A percentile compares a stretch with the other conserved stretches of the same genome.
Evolutionary conservation across 495 filamentous ascomycete genomes (phyloP).

Genomic region (Xylaria bambusicola): DNA sequence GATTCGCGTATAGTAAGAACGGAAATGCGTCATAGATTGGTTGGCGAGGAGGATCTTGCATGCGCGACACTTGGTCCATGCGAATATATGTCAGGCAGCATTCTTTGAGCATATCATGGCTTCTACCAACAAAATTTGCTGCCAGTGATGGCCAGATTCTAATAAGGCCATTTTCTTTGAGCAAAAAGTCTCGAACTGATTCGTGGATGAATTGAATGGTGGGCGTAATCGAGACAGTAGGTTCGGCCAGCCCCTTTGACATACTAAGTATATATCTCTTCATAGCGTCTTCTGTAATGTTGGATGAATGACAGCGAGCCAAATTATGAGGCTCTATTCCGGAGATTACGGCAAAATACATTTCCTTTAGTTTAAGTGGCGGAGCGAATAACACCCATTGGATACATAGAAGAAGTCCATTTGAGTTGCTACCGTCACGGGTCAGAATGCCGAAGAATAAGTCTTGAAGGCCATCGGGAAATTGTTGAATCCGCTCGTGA

Average conservation of each 20-base stretch:
- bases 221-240: slow-evolving; percentile 23
- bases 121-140: slow-evolving; percentile 26
- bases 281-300: slow-evolving; percentile 9
- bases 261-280: slow-evolving; percentile 31
- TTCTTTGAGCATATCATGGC: slow-evolving; percentile 39
- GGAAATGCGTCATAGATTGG: slow-evolving; percentile 27
- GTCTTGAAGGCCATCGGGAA: slow-evolving; percentile 37
- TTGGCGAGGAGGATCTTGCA: neutral
- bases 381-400: slow-evolving; percentile 45
- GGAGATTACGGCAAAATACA: slow-evolving; percentile 42
- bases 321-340: slow-evolving; percentile 19
- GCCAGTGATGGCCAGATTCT: slow-evolving; percentile 24
- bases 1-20: slow-evolving; percentile 48
- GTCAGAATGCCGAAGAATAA: slow-evolving; percentile 42
- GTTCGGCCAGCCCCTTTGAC: slow-evolving; percentile 43
- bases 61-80: slow-evolving; percentile 22
- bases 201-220: slow-evolving; percentile 48
- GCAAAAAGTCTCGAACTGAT: slow-evolving; percentile 42
- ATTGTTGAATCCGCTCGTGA: slow-evolving; percentile 28
- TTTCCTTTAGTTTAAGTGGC: slow-evolving; percentile 35
- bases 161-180: slow-evolving; percentile 19
- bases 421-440: slow-evolving; percentile 28
- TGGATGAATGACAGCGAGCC: slow-evolving; percentile 6
- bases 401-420: slow-evolving; percentile 38
- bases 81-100: slow-evolving; percentile 36